Base-by-base conservation (phyloP, 208 protist genomes). In the Angomonas ambiguus region DNA sequence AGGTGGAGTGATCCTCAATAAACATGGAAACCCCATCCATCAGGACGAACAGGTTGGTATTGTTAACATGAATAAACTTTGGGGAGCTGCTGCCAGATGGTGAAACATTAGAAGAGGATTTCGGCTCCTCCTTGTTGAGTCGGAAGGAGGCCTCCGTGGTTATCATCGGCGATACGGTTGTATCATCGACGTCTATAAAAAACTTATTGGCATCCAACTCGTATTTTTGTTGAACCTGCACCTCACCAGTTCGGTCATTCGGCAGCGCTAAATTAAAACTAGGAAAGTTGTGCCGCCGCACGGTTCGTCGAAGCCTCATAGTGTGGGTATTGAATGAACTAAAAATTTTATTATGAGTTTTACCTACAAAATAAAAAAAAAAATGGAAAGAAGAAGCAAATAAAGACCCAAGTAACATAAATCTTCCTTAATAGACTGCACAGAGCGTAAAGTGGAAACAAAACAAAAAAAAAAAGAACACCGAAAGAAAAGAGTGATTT, bases 1-100 rank as follows among this genome's bases (percentile, higher is more conserved):
- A 92, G 4, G 78, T 85, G 18, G 78, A 77, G 64, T 88, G 83
- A 31, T 82, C 85, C 51, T 96, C 90, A 22, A 86, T 68, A 65
- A 93, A 93, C 85, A 92, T 92, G 10, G 90, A 92, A 35, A 92
- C 79, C 57, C 90, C 90, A 61, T 96, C 87, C 35, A 96, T 74
- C 13, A 96, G 63, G 0, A 96, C 85, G 57, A 93, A 96, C 20
- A 96, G 65, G 65, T 93, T 96, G 11, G 90, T 96, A 76, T 92
- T 91, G 73, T 88, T 81, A 1, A 96, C 79, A 65, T 96, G 90
- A 58, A 93, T 87, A 56, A 96, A 96, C 67, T 91, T 85, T 3
- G 22, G 58, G n/a, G 11, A 65, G 13, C 31, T 32, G 31, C 48
- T 51, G 1, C 31, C 31, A 6, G 31, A 25, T 8, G 45, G 45